These are phyloP conservation scores for Inga laurina DNA, from an alignment of 306 rosid species.

Conservation along the genomic window DNA sequence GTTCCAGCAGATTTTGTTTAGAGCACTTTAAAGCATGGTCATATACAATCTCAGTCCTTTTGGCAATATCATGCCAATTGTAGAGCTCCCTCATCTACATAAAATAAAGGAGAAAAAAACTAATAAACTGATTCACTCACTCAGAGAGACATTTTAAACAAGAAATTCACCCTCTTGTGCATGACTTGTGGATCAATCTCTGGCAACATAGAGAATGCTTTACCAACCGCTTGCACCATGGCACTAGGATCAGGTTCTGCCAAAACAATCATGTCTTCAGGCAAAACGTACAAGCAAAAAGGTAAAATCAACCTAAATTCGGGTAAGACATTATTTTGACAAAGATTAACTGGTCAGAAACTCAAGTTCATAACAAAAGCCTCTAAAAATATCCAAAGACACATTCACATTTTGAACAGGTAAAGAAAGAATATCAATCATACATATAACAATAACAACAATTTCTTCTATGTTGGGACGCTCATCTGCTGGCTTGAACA, in stretches of 20 bases:
- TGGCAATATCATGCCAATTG: slow-evolving; percentile 92
- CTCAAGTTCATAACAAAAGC: background rate
- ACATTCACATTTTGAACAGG: slow-evolving; percentile 6
- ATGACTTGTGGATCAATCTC: slow-evolving; percentile 75
- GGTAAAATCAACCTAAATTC: slow-evolving; percentile 1
- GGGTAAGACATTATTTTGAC: slow-evolving; percentile 6
- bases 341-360: slow-evolving; percentile 6
- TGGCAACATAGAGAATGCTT: slow-evolving; percentile 74
- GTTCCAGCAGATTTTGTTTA: slow-evolving; percentile 63
- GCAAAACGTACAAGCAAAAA: slow-evolving; percentile 68
- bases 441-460: slow-evolving; percentile 71
- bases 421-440: slow-evolving; percentile 8
- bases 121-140: slow-evolving; percentile 19
- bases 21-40: slow-evolving; percentile 75
- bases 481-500: slow-evolving; percentile 82
- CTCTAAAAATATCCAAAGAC: background rate
- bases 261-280: slow-evolving; percentile 91
- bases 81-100: slow-evolving; percentile 72
- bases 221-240: slow-evolving; percentile 78
- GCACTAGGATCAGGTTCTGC: slow-evolving; percentile 87
- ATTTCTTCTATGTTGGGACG: slow-evolving; percentile 59
- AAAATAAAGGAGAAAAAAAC: background rate
- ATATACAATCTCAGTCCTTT: slow-evolving; percentile 83
- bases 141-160: slow-evolving; percentile 23
- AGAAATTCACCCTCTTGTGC: slow-evolving; percentile 79